Conservation (phyloP, 2,329 filamentous ascomycete species). For the Fusarium stilboides region DNA sequence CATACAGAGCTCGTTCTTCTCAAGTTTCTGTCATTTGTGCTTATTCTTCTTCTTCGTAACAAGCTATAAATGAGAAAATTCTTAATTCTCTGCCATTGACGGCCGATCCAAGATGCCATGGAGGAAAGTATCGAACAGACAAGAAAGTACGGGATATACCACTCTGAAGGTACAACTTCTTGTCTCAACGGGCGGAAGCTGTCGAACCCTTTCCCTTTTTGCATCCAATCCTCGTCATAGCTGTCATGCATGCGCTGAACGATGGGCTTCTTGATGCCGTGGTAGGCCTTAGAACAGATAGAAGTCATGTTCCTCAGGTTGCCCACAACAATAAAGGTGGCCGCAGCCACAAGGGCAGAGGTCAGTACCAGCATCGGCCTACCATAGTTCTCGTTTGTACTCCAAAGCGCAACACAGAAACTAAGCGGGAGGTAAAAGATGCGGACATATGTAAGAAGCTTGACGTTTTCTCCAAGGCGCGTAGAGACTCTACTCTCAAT, state of each 20-base stretch:
- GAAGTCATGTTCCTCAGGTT: conserved; percentile 7
- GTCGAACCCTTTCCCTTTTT: background rate
- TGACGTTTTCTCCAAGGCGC: conserved; percentile 54
- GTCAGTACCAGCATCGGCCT: background rate
- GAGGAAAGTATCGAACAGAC: background rate
- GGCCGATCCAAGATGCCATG: too few species aligned
- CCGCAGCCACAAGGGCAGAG: background rate
- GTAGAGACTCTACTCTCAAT: conserved; percentile 19
- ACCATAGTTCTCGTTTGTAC: conserved; percentile 3
- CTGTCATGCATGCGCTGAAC: background rate
- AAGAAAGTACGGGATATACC: conserved; percentile 9
- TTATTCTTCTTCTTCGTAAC: background rate
- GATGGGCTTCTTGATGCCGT: background rate
- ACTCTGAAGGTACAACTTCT: conserved; percentile 18
- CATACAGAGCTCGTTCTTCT: background rate
- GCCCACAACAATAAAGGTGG: conserved; percentile 2
- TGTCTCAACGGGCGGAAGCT: conserved; percentile 3
- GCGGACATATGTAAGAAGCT: conserved; percentile 57
- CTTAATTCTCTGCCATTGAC: too few species aligned
- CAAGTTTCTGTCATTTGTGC: background rate
- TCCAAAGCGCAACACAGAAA: conserved; percentile 49
- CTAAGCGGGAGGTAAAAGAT: conserved; percentile 58
- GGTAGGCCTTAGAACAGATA: background rate
- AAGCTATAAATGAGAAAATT: too few species aligned
- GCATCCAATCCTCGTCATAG: background rate